Evolutionary conservation across 1,284 basidiomycete species (phyloP).

Genomic region (Somion occarium): DNA sequence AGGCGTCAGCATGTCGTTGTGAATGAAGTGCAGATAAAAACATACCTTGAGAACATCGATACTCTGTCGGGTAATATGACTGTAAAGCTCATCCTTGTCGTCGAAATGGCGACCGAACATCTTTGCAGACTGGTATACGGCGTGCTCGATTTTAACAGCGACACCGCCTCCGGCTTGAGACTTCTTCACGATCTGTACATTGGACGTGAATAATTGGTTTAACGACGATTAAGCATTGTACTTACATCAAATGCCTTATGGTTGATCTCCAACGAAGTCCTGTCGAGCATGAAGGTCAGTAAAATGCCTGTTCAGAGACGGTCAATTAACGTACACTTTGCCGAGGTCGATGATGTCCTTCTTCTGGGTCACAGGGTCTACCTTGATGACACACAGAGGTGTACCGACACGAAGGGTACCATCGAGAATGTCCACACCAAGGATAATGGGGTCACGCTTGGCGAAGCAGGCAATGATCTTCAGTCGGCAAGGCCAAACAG

Average conservation of each 20-base stretch:
- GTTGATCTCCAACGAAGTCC: conserved; percentile 94
- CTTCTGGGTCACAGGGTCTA: conserved; percentile 82
- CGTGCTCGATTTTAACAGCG: conserved; percentile 98
- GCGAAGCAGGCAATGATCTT: conserved; percentile 92
- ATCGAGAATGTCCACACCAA: conserved; percentile 96
- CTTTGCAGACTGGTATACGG: conserved; percentile 92
- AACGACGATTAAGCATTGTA: background rate
- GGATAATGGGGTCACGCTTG: conserved; percentile 96
- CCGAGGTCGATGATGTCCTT: conserved; percentile 90
- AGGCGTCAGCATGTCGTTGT: background rate
- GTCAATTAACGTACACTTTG: conserved; percentile 88
- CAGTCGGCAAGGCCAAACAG: conserved; percentile 95
- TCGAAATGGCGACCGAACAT: conserved; percentile 95
- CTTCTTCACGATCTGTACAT: conserved; percentile 81
- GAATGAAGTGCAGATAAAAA: conserved; percentile 12
- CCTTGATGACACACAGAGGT: conserved; percentile 91
- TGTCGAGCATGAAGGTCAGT: conserved; percentile 26
- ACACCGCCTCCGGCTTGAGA: conserved; percentile 93
- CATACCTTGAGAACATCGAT: conserved; percentile 91
- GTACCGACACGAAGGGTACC: conserved; percentile 93
- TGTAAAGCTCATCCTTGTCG: conserved; percentile 92
- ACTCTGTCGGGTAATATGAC: conserved; percentile 86
- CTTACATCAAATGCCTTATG: conserved; percentile 77
- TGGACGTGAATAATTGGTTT: background rate
- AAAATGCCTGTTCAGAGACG: background rate